Percentiles rank a stretch among this genome's conserved stretches.
Conservation (phyloP, 208 protist genomes). For the Vickermania ingenoplastis region DNA sequence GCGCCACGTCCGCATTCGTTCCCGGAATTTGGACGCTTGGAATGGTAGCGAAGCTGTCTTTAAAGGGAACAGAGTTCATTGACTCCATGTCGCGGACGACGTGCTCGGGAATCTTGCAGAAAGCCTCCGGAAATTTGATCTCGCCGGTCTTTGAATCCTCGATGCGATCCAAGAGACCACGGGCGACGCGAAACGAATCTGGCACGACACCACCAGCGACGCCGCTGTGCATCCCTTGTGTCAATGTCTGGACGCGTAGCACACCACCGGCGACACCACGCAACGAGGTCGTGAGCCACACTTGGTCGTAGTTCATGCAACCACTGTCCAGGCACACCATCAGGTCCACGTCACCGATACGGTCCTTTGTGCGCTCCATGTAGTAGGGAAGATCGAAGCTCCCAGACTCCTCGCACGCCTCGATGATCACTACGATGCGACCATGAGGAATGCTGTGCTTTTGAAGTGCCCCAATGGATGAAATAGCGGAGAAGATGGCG, state of each 20-base stretch:
- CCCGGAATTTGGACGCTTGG: conserved; percentile 22
- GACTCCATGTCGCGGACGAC: conserved; percentile 26
- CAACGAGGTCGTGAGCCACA: conserved; percentile 93
- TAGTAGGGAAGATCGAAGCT: conserved; percentile 80
- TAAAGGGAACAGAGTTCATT: conserved; percentile 54
- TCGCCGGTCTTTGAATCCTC: conserved; percentile 90
- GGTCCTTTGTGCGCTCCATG: conserved; percentile 42
- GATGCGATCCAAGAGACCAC: conserved; percentile 82
- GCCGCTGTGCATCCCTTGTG: conserved; percentile 89
- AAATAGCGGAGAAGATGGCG: conserved; percentile 67
- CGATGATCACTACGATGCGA: conserved; percentile 79
- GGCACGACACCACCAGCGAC: conserved; percentile 90
- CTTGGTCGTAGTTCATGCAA: conserved; percentile 89
- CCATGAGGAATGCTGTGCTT: conserved; percentile 74
- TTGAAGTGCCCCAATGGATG: conserved; percentile 62
- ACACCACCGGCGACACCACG: conserved; percentile 80
- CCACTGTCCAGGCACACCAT: conserved; percentile 94
- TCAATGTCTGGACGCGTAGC: conserved; percentile 75
- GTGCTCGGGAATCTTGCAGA: conserved; percentile 82
- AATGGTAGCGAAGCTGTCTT: conserved; percentile 40
- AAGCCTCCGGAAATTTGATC: conserved; percentile 69
- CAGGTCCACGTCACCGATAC: conserved; percentile 75
- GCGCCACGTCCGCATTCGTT: conserved; percentile 66
- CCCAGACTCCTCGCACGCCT: conserved; percentile 88
- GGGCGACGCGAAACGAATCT: conserved; percentile 89